Base-by-base conservation (phyloP, 768 basidiomycete species). In the Mycena olivaceomarginata region DNA sequence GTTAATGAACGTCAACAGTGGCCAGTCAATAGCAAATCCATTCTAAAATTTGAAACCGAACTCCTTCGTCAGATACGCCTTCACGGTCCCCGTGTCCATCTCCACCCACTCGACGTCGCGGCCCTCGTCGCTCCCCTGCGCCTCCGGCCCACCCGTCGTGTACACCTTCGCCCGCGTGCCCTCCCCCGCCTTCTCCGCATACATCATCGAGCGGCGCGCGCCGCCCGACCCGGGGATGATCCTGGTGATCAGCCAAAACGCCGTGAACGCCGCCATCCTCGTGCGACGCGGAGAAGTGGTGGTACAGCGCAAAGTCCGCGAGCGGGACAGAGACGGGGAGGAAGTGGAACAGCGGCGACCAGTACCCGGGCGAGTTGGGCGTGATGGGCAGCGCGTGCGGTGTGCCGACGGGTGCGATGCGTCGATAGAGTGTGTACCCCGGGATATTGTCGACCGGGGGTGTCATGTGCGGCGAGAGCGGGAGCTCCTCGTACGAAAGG, bases 81-180 rank as follows among this genome's bases (percentile, higher is more conserved):
- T 79, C 72, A 79, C 41, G 4, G 78, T 68, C 13, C 75, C 78
- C 13, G 75, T 79, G 43, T 79, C 78, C 78, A 79, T 79, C 22
- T 79, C 78, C 16, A 79, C 75, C 78, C 78, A 79, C 69, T 76
- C 75, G n/a, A 79, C 78, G 12, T 79, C 78, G 9, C 78, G 75
- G 8, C 78, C 78, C 37, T 70, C 68, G 0, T 73, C 67, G 51
- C 78, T 79, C 3, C 78, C 78, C 43, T 60, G 51, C 5, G 46
- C 78, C 69, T 79, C 78, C 3, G 75, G 75, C 16, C 78, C 78
- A 18, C 78, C 78, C 37, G 78, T 76, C 20, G 75, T 74, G 74
- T 79, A 79, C 40, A 79, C 78, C 69, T 79, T 79, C 5, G 78
- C 78, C 1, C 65, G 51, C 18, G 20, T 45, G 8, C 75, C 78